Evolutionary conservation across 345 rosid genomes (phyloP), one percentile per base, ranked within the genome.

Genomic region (Populus davidiana): DNA sequence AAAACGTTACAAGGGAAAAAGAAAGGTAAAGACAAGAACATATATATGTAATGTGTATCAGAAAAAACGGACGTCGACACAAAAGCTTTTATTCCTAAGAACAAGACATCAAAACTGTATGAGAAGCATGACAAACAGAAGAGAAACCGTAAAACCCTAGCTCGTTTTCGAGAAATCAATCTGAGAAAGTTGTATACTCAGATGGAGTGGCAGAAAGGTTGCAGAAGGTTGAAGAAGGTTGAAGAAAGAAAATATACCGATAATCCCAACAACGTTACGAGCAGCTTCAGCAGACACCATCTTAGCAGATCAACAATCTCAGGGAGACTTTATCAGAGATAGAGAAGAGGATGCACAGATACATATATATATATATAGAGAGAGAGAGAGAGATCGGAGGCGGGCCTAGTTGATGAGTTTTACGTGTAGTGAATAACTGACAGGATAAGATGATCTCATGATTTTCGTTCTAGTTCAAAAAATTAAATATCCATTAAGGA

Each of bases 241-340:
- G 17, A 61, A 2, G 8, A 33, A 61, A 2, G 8, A 25, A 56
- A 23, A 50, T 63, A 14, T 76, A 85, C 87, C 87, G 44, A 79
- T 79, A 67, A 82, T 77, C 63, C 87, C 87, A 6, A 71, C 83
- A 36, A 75, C 65, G 18, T 52, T 73, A 18, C 83, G 80, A n/a
- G 67, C 38, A 20, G 44, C 5, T 67, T 67, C 70, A 67, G 23
- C 23, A 35, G 41, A 29, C 70, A 67, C 18, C 70, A 67, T 67
- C 56, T 50, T 18, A 50, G 4, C 56, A 18, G 56, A 18, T 9
- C 25, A 47, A 47, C 4, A 52, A 69, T 69, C 38, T 44, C 31
- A 4, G 38, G n/a, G 8, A 36, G 39, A n/a, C 25, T 18, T 36
- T 68, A 35, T 35, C 9, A 16, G 49, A 35, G 71, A 68, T 39